Percentiles rank a stretch among this genome's conserved stretches.
Conservation (phyloP, 2,329 filamentous ascomycete genomes). For the Trichoderma gracile region DNA sequence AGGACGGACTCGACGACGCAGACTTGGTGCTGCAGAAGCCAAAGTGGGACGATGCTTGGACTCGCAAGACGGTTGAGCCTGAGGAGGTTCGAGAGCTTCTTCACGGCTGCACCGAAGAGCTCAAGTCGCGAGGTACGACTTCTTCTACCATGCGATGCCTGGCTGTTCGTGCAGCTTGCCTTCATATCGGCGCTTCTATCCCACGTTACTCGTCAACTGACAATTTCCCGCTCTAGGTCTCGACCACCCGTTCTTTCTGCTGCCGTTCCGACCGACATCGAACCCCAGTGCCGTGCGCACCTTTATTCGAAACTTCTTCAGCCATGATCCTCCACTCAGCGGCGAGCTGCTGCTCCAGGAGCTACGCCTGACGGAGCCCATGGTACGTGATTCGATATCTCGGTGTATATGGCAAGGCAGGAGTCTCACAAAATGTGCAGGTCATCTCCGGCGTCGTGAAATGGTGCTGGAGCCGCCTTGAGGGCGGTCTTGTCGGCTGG, state of each 20-base stretch:
- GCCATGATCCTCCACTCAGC: slow-evolving; percentile 60
- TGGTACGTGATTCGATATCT: slow-evolving; percentile 59
- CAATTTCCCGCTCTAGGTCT: slow-evolving; percentile 58
- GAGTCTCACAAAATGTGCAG: slow-evolving; percentile 48
- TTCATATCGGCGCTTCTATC: neutral
- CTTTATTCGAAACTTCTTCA: slow-evolving; percentile 92
- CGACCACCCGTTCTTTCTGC: slow-evolving; percentile 85
- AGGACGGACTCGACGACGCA: slow-evolving; percentile 61
- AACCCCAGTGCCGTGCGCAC: slow-evolving; percentile 89
- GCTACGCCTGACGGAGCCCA: slow-evolving; percentile 86
- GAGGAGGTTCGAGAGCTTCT: slow-evolving; percentile 91
- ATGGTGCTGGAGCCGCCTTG: slow-evolving; percentile 96
- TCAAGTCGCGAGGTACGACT: slow-evolving; percentile 85
- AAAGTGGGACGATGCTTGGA: slow-evolving; percentile 85
- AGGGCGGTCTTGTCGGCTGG: slow-evolving; percentile 92
- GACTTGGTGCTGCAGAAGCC: slow-evolving; percentile 65
- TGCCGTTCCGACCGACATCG: slow-evolving; percentile 91
- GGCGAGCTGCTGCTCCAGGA: slow-evolving; percentile 79
- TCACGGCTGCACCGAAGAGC: slow-evolving; percentile 79
- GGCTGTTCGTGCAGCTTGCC: neutral
- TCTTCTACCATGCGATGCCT: neutral
- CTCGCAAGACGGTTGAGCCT: slow-evolving; percentile 76
- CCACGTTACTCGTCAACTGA: neutral
- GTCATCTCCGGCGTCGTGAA: slow-evolving; percentile 92
- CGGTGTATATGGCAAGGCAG: neutral